Conservation (phyloP, 2,329 filamentous ascomycete species). For the Dactylella cylindrospora region DNA sequence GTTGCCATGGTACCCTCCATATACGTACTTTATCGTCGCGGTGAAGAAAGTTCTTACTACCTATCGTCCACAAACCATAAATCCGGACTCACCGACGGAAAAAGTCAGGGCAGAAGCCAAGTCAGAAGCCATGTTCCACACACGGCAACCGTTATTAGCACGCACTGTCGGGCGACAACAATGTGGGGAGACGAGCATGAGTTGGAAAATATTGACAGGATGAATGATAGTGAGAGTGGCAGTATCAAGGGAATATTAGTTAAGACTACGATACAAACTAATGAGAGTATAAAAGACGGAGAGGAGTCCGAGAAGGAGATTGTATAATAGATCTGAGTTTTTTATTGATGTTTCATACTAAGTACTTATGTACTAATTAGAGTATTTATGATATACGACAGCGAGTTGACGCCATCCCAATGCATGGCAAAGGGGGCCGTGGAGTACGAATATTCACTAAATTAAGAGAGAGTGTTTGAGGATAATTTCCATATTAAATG, state of each 20-base stretch:
- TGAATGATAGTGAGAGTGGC: constrained; percentile 9
- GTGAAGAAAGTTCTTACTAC: constrained; percentile 25
- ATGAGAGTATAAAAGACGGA: constrained; percentile 27
- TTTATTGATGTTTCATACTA: too few species aligned
- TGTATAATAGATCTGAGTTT: too few species aligned
- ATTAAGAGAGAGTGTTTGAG: too few species aligned
- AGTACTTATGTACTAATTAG: too few species aligned
- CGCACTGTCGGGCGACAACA: constrained; percentile 17
- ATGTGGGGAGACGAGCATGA: constrained; percentile 21
- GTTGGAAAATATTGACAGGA: constrained; percentile 21
- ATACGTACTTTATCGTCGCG: constrained; percentile 36
- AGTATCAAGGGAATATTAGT: constrained; percentile 28
- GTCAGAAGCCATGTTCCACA: constrained; percentile 26
- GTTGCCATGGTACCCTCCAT: constrained; percentile 32
- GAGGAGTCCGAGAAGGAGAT: constrained; percentile 37
- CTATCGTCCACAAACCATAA: constrained; percentile 19
- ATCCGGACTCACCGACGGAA: constrained; percentile 13
- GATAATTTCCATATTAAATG: too few species aligned
- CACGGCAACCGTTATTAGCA: constrained; percentile 27
- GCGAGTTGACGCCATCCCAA: too few species aligned
- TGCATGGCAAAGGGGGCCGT: too few species aligned
- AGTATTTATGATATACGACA: too few species aligned
- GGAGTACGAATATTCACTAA: too few species aligned
- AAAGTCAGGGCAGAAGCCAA: constrained; percentile 6
- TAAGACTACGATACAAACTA: constrained; percentile 33